Conservation (phyloP, 2,329 filamentous ascomycete species). For the Leptographium galeiforme region DNA sequence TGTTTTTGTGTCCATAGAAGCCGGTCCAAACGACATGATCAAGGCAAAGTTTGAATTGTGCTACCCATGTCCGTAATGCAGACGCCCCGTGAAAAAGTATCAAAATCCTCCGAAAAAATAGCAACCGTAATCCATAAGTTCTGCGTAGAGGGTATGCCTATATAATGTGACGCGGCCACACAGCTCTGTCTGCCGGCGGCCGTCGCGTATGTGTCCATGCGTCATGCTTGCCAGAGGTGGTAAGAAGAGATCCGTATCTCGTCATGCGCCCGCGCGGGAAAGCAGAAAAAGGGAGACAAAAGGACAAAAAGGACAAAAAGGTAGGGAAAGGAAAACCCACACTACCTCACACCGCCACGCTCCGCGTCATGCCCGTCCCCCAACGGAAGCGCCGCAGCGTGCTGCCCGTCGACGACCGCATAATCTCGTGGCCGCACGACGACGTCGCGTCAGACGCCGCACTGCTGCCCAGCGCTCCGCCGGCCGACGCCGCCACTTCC, state of each 20-base stretch:
- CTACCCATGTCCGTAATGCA: neutral
- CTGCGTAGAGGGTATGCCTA: neutral
- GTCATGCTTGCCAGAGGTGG: neutral
- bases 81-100: neutral
- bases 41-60: too few relatives aligned
- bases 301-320: neutral
- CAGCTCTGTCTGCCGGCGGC: neutral
- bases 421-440: constrained; percentile 38
- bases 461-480: constrained; percentile 28
- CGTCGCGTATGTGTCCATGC: neutral
- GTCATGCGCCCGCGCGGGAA: neutral
- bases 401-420: constrained; percentile 32
- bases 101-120: neutral
- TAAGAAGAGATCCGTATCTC: neutral
- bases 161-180: neutral
- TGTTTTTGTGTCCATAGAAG: neutral
- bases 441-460: constrained; percentile 29
- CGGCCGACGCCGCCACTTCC: constrained; percentile 30
- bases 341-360: constrained; percentile 33
- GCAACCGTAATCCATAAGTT: neutral
- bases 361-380: constrained; percentile 35
- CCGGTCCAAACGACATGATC: neutral
- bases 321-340: too few relatives aligned
- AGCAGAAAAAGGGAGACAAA: neutral
- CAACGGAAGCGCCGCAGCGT: constrained; percentile 41